Evolutionary conservation across 1,284 basidiomycete genomes (phyloP), one percentile per base, ranked within the genome.

Genomic region (Moesziomyces aphidis): DNA sequence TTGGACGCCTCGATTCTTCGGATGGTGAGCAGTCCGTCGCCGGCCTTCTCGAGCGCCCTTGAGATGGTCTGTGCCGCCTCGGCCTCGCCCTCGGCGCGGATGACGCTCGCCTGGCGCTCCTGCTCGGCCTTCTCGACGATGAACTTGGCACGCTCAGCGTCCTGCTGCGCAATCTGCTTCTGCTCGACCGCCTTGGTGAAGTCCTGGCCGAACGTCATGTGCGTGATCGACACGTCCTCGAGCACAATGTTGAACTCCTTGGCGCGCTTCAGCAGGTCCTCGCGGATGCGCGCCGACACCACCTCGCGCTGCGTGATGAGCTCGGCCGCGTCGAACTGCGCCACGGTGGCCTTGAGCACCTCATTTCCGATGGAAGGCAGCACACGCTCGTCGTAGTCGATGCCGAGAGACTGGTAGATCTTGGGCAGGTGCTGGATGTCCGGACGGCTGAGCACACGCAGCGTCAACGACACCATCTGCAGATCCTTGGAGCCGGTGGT

Each of bases 321-420:
- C 86, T 99, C 96, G 21, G 96, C 95, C 46, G 96, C 96, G 86
- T 99, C 96, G 79, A 98, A 99, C 85, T 99, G 96, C 13, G 96
- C 96, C 0, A 99, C 97, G 67, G 96, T 97, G 59, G 93, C 93
- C 87, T 99, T 99, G 53, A 85, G 74, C 31, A 99, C 95, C 87
- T 99, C 96, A 85, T 99, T 99, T 48, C 95, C 95, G 83, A 98
- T 87, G 39, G 86, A 86, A 8, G 86, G 86, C 19, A 87, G 78
- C 2, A 97, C 94, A 81, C 95, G 90, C 87, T 99, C 96, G 86
- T 99, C 97, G 86, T 99, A 99, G 86, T 99, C 97, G 85, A 92
- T 86, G 56, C 96, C 96, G 52, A 99, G 89, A 76, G 89, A 91
- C 86, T 97, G 94, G 88, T 99, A 99, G 84, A 99, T 97, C 87